Evolutionary conservation across 208 protist genomes (phyloP), one percentile per base, ranked within the genome.

Genomic region (Crithidia expoeki): DNA sequence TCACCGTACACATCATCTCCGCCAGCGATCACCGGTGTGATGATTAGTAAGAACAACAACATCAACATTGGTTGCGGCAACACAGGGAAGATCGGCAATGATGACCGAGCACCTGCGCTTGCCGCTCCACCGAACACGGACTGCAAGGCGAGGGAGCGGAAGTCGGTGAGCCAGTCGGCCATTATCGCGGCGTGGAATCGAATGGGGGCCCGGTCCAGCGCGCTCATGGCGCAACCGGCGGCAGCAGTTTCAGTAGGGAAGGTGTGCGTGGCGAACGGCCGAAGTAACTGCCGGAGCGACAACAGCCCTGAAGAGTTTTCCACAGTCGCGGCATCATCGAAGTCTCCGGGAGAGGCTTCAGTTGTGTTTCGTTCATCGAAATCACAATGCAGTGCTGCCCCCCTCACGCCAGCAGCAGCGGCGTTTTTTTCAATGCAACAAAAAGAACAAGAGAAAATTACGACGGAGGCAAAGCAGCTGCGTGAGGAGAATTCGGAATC

Each of bases 131-230:
- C 23, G 10, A 12, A 4, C 3, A 53, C 2, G 10, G 14, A 7
- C 14, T 16, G 21, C 5, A 56, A 23, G 28, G 21, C 23, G 3
- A 25, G 7, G 0, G 51, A 47, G 12, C 68, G 60, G 2, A 44
- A 47, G 14, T 33, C 47, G 42, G 62, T 58, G 55, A 76, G 55
- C 19, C 71, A 70, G 21, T 69, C 62, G 0, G 71, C 42, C 14
- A 70, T 76, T n/a, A 76, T 76, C 36, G 71, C 71, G 2, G 71
- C 61, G 46, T 76, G 71, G 71, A 76, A 70, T 42, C 61, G 71
- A 14, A 64, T 76, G 55, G 62, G 55, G 10, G 71, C 47, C 6
- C 61, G 61, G n/a, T 32, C 70, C 2, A 40, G 62, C 6, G 4
- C 33, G 16, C 36, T 68, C n/a, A 19, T 23, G 17, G 62, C 62